phyloP scores from a whole-genome alignment of 345 rosid genomes.

The Syzygium aqueum region DNA sequence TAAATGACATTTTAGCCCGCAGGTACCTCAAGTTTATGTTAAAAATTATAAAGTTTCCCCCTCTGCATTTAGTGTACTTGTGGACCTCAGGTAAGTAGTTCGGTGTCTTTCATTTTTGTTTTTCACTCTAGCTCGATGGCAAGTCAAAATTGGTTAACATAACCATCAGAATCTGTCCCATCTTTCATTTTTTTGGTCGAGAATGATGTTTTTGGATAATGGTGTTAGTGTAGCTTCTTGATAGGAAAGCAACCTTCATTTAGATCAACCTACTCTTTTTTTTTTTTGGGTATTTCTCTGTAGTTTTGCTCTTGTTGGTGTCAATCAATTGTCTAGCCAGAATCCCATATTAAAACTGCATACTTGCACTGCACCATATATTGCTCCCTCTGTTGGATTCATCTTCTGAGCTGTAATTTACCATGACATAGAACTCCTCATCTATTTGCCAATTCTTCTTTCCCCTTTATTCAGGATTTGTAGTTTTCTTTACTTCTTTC shows the following conservation, averaged over 20 bases:
- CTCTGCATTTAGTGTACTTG: not conserved
- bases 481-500: not conserved
- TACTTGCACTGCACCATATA: not conserved
- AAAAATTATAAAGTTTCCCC: not conserved
- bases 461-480: not conserved
- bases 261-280: not conserved
- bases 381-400: not conserved
- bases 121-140: not conserved
- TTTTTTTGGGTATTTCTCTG: not conserved
- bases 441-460: not conserved
- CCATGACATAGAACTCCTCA: not conserved
- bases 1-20: conserved; percentile 84
- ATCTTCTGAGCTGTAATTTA: not conserved
- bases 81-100: not conserved
- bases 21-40: conserved; percentile 28
- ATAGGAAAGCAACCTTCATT: not conserved
- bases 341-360: not conserved
- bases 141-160: not conserved
- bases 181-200: not conserved
- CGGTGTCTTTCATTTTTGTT: not conserved
- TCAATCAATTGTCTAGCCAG: not conserved
- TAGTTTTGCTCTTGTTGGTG: not conserved
- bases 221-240: not conserved
- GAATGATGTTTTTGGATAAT: not conserved
- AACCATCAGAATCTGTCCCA: not conserved